phyloP scores from a whole-genome alignment of 352 stramenopile species.

The Pythium grandisporangium region DNA sequence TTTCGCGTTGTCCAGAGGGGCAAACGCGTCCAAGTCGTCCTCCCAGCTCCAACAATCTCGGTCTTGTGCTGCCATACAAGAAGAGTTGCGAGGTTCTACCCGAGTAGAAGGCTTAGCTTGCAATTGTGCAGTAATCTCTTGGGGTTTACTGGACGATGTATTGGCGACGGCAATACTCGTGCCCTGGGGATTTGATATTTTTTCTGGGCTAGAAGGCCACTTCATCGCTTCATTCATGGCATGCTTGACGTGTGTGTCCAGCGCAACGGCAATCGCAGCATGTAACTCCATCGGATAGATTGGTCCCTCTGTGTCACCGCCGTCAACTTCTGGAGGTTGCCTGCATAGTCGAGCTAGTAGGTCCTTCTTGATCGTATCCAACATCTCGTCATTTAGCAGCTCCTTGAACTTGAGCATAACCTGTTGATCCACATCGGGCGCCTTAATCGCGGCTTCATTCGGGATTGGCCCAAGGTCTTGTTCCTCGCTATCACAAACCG shows the following conservation, averaged over 20 bases:
- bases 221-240: slow-evolving; percentile 19
- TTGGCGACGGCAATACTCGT: not conserved
- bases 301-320: too few relatives aligned
- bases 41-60: too few relatives aligned
- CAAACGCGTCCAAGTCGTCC: slow-evolving; percentile 41
- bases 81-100: too few relatives aligned
- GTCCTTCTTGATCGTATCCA: slow-evolving; percentile 55
- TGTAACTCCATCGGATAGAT: too few relatives aligned
- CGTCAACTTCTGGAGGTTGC: slow-evolving; percentile 13
- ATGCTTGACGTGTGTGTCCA: slow-evolving; percentile 41
- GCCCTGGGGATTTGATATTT: too few relatives aligned
- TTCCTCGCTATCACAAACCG: too few relatives aligned
- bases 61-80: too few relatives aligned
- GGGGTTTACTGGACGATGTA: not conserved
- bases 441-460: too few relatives aligned
- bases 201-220: too few relatives aligned
- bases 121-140: slow-evolving; percentile 18
- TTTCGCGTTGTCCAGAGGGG: slow-evolving; percentile 22
- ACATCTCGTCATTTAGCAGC: slow-evolving; percentile 29
- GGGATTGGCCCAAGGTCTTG: not conserved
- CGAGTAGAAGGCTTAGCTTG: too few relatives aligned
- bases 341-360: slow-evolving; percentile 42
- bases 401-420: slow-evolving; percentile 41
- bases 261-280: slow-evolving; percentile 30
- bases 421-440: slow-evolving; percentile 7